Conservation (phyloP, 257 asterid species). For the Nicotiana undulata region DNA sequence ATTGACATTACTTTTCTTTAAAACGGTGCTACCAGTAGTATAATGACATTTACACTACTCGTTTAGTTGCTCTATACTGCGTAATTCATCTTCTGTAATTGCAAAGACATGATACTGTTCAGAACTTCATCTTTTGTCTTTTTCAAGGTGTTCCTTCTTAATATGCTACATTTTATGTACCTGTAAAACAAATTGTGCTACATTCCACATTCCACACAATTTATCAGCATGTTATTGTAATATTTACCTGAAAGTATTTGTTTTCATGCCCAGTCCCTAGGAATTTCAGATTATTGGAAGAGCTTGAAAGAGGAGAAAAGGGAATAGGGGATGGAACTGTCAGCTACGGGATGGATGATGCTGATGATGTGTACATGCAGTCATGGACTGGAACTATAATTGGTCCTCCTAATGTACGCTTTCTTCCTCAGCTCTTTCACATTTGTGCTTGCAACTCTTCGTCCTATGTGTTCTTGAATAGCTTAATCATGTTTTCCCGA, state of each 20-base stretch:
- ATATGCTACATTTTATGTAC: neutral
- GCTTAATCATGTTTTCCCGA: neutral
- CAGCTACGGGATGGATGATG: slow-evolving; percentile 88
- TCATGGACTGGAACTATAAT: slow-evolving; percentile 91
- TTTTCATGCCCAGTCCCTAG: slow-evolving; percentile 55
- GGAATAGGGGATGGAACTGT: slow-evolving; percentile 93
- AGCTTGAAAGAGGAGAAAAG: slow-evolving; percentile 88
- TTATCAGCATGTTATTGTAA: neutral
- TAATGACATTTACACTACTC: neutral
- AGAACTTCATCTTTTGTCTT: neutral
- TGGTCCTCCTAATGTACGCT: slow-evolving; percentile 78
- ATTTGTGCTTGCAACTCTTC: neutral
- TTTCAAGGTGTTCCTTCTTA: neutral
- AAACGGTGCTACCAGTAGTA: neutral
- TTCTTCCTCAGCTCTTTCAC: neutral
- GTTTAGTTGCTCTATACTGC: neutral
- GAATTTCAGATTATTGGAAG: slow-evolving; percentile 76
- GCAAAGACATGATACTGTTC: neutral
- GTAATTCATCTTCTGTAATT: neutral
- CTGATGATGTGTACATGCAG: slow-evolving; percentile 78
- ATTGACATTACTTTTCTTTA: neutral
- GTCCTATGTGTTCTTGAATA: neutral
- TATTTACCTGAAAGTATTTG: slow-evolving; percentile 4
- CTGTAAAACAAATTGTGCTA: neutral
- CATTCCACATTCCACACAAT: neutral